phyloP scores from a whole-genome alignment of 352 stramenopile genomes.

The Phytopythium litorale region DNA sequence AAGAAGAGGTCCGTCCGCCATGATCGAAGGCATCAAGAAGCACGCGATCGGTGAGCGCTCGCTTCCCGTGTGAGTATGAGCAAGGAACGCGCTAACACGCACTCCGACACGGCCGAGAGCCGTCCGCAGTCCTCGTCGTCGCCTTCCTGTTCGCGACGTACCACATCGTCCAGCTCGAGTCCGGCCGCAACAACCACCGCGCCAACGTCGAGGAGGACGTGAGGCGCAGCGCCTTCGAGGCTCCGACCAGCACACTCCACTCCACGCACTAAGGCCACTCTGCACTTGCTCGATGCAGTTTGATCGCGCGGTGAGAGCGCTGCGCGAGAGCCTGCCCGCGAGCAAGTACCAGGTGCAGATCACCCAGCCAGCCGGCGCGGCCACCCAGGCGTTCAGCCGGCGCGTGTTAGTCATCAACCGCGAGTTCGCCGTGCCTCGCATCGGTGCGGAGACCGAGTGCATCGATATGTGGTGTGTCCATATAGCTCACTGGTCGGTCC shows the following conservation, averaged over 20 bases:
- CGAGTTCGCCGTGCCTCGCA: slow-evolving; percentile 37
- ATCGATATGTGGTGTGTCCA: background rate
- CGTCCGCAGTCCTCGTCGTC: slow-evolving; percentile 45
- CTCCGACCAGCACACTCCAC: background rate
- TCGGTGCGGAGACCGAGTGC: slow-evolving; percentile 29
- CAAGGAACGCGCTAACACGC: background rate
- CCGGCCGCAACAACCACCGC: slow-evolving; percentile 25
- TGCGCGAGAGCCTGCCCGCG: slow-evolving; percentile 34
- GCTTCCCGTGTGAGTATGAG: background rate
- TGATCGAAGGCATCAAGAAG: slow-evolving; percentile 28
- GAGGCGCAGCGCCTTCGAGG: background rate
- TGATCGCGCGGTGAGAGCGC: slow-evolving; percentile 33
- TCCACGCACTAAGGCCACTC: background rate
- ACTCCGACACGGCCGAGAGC: background rate
- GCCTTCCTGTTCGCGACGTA: slow-evolving; percentile 57
- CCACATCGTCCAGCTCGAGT: slow-evolving; percentile 52
- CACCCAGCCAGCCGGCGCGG: slow-evolving; percentile 10
- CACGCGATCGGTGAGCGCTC: slow-evolving; percentile 32
- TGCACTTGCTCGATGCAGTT: slow-evolving; percentile 28
- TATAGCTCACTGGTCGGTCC: background rate
- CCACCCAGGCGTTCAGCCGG: slow-evolving; percentile 4
- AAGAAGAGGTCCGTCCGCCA: background rate
- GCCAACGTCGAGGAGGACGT: slow-evolving; percentile 39
- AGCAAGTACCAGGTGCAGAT: slow-evolving; percentile 57
- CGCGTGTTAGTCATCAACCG: slow-evolving; percentile 58